These are phyloP conservation scores for Pythium aristosporum DNA, from an alignment of 352 stramenopile genomes.

Conservation along the genomic window DNA sequence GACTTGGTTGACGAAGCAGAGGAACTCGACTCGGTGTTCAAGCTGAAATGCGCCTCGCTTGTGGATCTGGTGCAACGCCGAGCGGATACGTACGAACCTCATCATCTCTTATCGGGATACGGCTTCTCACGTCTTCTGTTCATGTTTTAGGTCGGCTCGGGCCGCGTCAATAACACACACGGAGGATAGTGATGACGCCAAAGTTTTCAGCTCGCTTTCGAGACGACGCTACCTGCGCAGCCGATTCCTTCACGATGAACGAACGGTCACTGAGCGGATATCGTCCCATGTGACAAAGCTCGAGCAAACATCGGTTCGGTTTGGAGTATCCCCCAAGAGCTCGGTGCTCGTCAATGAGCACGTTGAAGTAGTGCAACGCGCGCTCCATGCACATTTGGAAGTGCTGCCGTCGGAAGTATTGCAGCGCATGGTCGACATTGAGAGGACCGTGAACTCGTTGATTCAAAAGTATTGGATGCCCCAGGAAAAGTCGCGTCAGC, in stretches of 20 bases:
- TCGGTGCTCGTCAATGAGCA: slow-evolving; percentile 44
- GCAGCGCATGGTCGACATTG: slow-evolving; percentile 52
- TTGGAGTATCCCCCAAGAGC: slow-evolving; percentile 43
- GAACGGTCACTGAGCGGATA: slow-evolving; percentile 39
- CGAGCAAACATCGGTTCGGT: slow-evolving; percentile 42
- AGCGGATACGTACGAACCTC: slow-evolving; percentile 1
- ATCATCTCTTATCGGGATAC: neutral
- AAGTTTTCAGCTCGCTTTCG: slow-evolving; percentile 37
- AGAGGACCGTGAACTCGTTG: slow-evolving; percentile 41
- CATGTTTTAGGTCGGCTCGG: slow-evolving; percentile 1
- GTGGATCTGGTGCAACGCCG: slow-evolving; percentile 5
- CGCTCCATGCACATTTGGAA: slow-evolving; percentile 59
- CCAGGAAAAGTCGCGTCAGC: slow-evolving; percentile 46
- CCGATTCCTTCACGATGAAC: slow-evolving; percentile 49
- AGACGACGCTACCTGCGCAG: slow-evolving; percentile 48
- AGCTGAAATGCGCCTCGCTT: slow-evolving; percentile 6
- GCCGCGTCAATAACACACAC: neutral
- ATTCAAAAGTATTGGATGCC: slow-evolving; percentile 62
- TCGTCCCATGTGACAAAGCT: slow-evolving; percentile 39
- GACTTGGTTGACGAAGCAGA: neutral
- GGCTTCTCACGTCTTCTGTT: neutral
- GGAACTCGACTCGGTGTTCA: slow-evolving; percentile 11
- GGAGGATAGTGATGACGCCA: slow-evolving; percentile 2
- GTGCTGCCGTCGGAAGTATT: slow-evolving; percentile 54
- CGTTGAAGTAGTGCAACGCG: slow-evolving; percentile 48